Conservation (phyloP, 208 protist species). For the Crithidia thermophila region DNA sequence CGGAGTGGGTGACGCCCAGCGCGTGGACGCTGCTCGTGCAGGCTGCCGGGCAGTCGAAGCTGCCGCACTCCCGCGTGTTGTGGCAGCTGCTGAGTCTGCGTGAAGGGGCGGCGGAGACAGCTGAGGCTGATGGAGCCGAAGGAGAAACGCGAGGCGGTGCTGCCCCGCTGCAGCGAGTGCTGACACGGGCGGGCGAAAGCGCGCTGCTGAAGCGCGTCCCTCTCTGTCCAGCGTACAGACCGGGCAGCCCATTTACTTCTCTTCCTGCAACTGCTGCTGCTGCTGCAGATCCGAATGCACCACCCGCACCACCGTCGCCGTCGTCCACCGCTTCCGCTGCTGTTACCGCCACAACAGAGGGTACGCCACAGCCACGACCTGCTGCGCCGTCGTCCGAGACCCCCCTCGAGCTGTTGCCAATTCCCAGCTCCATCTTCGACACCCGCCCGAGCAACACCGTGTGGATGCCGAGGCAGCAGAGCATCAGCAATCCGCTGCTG, state of each 20-base stretch:
- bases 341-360: background rate
- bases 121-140: background rate
- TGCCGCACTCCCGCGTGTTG: conserved; percentile 69
- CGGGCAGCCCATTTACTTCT: too few relatives aligned
- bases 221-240: background rate
- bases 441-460: conserved; percentile 13
- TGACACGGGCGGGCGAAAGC: conserved; percentile 35
- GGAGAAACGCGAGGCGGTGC: background rate
- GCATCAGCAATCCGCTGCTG: conserved; percentile 2
- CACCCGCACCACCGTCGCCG: background rate
- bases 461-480: background rate
- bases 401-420: background rate
- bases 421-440: conserved; percentile 1
- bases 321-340: background rate
- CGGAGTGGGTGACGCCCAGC: conserved; percentile 52
- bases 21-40: conserved; percentile 56
- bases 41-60: conserved; percentile 51
- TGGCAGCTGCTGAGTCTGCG: conserved; percentile 45
- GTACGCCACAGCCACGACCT: background rate
- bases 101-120: background rate
- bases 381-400: background rate
- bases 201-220: conserved; percentile 23
- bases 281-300: background rate
- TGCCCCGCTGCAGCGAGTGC: conserved; percentile 1
- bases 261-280: too few relatives aligned